Percentiles rank a stretch among this genome's conserved stretches.
These are phyloP conservation scores for Pseudocercospora fijiensis DNA, from an alignment of 2,329 filamentous ascomycete species.

Conservation along the genomic window DNA sequence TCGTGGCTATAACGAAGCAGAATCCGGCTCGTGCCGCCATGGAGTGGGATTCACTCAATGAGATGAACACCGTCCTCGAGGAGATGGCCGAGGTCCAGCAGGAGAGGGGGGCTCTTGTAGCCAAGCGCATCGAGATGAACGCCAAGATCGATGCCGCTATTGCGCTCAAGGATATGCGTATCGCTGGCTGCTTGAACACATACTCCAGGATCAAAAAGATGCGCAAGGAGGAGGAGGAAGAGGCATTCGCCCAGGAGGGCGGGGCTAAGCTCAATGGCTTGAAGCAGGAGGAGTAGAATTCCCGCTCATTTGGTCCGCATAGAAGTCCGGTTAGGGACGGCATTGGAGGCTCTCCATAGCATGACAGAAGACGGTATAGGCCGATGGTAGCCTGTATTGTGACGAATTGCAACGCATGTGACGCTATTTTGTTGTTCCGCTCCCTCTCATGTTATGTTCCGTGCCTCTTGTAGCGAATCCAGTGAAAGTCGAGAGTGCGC, in stretches of 20 bases:
- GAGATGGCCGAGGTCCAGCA: not conserved
- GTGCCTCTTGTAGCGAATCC: not conserved
- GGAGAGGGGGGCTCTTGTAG: not conserved
- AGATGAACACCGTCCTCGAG: not conserved
- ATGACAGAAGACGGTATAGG: not conserved
- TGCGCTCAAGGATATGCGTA: not conserved
- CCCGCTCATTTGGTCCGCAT: not conserved
- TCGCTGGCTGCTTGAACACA: not conserved
- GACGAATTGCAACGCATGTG: not conserved
- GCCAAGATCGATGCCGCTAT: not conserved
- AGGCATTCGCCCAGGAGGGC: not conserved
- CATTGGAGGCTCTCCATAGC: not conserved
- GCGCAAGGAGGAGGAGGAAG: conserved; percentile 1
- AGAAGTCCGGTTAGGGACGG: not conserved
- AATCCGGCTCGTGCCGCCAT: not conserved
- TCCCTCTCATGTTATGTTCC: not conserved
- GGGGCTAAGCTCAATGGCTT: not conserved
- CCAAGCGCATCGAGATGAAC: not conserved
- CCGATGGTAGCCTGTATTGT: not conserved
- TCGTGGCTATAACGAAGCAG: not conserved
- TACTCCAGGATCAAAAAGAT: not conserved
- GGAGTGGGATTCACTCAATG: not conserved
- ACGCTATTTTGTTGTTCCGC: not conserved
- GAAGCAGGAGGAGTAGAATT: conserved; percentile 5
- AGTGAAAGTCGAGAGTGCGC: not conserved